phyloP scores from a whole-genome alignment of 768 basidiomycete genomes.

The Lepiota brunneoincarnata region DNA sequence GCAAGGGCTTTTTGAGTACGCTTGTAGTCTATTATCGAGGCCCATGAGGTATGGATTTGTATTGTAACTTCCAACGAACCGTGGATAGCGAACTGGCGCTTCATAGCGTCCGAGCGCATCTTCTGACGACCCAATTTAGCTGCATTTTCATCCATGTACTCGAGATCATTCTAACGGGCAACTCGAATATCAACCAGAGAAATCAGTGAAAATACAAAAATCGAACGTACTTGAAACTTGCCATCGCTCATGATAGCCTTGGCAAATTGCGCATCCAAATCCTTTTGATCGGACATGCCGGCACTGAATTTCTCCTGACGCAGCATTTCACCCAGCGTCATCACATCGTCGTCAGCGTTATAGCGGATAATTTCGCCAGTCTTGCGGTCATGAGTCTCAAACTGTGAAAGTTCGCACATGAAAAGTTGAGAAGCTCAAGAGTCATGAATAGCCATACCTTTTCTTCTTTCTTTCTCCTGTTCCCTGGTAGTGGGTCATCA shows the following conservation, averaged over 20 bases:
- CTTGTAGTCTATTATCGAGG: constrained; percentile 71
- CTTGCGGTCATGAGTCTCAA: constrained; percentile 87
- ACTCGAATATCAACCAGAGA: background rate
- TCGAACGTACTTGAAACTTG: constrained; percentile 67
- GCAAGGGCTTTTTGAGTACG: constrained; percentile 89
- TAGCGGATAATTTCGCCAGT: constrained; percentile 87
- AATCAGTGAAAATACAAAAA: background rate
- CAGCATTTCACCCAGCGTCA: constrained; percentile 87
- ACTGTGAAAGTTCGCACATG: constrained; percentile 35
- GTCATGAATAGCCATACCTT: constrained; percentile 39
- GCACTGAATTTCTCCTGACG: constrained; percentile 90
- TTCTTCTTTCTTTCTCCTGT: constrained; percentile 71
- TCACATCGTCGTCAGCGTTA: constrained; percentile 87
- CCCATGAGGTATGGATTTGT: background rate
- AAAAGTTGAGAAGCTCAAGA: constrained; percentile 1
- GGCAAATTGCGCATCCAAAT: constrained; percentile 88
- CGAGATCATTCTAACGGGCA: constrained; percentile 67
- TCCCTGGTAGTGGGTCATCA: constrained; percentile 50
- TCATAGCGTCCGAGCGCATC: constrained; percentile 96
- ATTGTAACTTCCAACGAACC: constrained; percentile 43
- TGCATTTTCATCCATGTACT: constrained; percentile 97
- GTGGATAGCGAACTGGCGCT: constrained; percentile 93
- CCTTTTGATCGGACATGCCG: constrained; percentile 88
- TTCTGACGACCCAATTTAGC: constrained; percentile 90
- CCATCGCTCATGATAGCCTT: constrained; percentile 84